Base-by-base conservation (phyloP, 169 alveolate species). In the Plasmodium malariae region DNA sequence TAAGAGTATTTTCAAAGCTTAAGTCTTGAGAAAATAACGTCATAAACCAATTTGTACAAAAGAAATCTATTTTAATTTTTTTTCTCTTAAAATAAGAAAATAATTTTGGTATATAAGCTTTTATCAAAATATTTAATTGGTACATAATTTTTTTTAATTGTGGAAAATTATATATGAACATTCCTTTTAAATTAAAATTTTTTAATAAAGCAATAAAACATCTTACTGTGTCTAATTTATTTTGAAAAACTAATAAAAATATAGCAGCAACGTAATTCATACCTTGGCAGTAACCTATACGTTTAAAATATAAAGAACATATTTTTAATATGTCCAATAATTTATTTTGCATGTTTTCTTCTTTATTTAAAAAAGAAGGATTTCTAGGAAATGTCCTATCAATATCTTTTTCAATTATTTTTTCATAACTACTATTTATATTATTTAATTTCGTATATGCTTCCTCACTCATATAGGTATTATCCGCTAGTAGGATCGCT, bases 231-330 rank as follows among this genome's bases (percentile, higher is more conserved):
- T 76, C 60, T 43, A 76, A 6, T 7, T 76, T 76, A 32, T 76
- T 65, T 40, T 63, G 26, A 76, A 76, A 65, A 34, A 76, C 88
- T 45, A 76, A 65, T 49, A 76, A 76, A 11, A 76, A 65, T 14
- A 60, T 62, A n/a, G 69, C 88, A 28, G 68, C 88, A 9, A 76
- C 74, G 36, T 76, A 76, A 76, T 76, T 76, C 88, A 76, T 76
- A 32, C 88, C 88, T 76, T 76, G 88, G 28, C 88, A 76, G 51
- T 76, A 76, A 34, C 88, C 88, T 19, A 76, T 54, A 5, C 57
- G 32, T 60, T 76, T 49, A 51, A 43, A 76, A 62, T 76, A 76
- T 36, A 76, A 26, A 1, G 88, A 76, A 1, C 88, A 76, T 26
- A 62, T 59, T 65, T 76, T 76, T 45, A 76, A 68, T 19, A 76